Conservation (phyloP, 495 filamentous ascomycete genomes). For the Xylaria venustula region DNA sequence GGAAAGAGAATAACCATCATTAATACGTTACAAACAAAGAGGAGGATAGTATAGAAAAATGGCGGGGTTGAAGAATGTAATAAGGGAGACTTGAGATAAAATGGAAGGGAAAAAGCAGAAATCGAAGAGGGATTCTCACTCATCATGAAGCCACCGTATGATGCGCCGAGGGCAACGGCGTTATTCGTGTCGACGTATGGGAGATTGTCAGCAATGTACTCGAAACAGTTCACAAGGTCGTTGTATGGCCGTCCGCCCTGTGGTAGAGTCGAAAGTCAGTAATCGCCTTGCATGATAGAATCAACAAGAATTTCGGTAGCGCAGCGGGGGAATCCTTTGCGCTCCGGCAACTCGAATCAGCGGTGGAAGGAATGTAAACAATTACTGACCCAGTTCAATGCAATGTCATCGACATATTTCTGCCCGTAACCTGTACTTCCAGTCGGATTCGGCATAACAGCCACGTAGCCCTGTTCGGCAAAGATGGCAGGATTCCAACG, state of each 20-base stretch:
- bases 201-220: conserved; percentile 70
- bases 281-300: neutral
- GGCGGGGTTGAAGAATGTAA: neutral
- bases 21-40: conserved; percentile 4
- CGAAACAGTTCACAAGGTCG: conserved; percentile 77
- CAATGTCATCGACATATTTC: conserved; percentile 72
- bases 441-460: conserved; percentile 84
- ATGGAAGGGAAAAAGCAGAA: too few relatives aligned
- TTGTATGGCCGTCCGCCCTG: conserved; percentile 70
- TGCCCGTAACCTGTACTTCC: conserved; percentile 86
- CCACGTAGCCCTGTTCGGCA: conserved; percentile 88
- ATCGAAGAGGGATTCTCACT: conserved; percentile 43
- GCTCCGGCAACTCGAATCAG: too few relatives aligned
- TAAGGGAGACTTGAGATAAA: neutral
- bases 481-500: conserved; percentile 91
- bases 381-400: conserved; percentile 57
- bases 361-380: too few relatives aligned
- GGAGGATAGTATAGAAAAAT: neutral
- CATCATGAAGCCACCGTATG: conserved; percentile 87
- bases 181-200: conserved; percentile 71
- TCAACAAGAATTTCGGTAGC: neutral
- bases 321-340: too few relatives aligned
- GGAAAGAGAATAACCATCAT: conserved; percentile 1
- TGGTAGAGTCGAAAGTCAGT: neutral
- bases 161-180: conserved; percentile 81